A percentile compares a stretch with the other conserved stretches of the same genome.
Conservation (phyloP, 306 rosid genomes). For the Astragalus membranaceus region DNA sequence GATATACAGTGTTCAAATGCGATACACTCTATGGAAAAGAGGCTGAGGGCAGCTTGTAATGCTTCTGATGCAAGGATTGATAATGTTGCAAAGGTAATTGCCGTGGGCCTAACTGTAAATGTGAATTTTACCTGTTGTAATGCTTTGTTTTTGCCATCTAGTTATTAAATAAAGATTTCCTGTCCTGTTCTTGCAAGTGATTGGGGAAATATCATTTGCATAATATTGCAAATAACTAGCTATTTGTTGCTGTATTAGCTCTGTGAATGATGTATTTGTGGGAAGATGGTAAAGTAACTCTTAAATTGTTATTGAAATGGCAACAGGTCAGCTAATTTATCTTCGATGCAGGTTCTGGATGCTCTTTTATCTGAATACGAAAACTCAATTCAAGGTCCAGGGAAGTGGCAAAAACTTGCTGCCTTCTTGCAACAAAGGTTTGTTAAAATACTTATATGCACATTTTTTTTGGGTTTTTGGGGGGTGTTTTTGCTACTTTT, state of each 20-base stretch:
- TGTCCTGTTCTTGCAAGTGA: not conserved
- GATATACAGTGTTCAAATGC: constrained; percentile 71
- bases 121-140: not conserved
- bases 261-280: not conserved
- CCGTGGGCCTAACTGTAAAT: not conserved
- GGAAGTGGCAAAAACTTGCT: constrained; percentile 81
- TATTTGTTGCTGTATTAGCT: not conserved
- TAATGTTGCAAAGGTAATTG: constrained; percentile 67
- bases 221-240: not conserved
- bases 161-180: not conserved
- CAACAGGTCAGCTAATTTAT: not conserved
- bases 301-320: not conserved
- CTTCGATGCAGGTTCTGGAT: constrained; percentile 70
- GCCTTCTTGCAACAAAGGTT: constrained; percentile 79
- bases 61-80: constrained; percentile 69
- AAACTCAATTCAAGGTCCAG: constrained; percentile 69
- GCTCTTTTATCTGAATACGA: constrained; percentile 79
- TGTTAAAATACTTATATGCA: constrained; percentile 8
- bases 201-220: not conserved
- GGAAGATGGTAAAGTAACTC: not conserved
- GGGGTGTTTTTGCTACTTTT: not conserved
- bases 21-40: constrained; percentile 84
- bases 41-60: constrained; percentile 87
- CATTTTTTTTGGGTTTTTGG: not conserved
- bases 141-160: not conserved